Conservation (phyloP, 208 protist species). For the Naegleria fowleri region DNA sequence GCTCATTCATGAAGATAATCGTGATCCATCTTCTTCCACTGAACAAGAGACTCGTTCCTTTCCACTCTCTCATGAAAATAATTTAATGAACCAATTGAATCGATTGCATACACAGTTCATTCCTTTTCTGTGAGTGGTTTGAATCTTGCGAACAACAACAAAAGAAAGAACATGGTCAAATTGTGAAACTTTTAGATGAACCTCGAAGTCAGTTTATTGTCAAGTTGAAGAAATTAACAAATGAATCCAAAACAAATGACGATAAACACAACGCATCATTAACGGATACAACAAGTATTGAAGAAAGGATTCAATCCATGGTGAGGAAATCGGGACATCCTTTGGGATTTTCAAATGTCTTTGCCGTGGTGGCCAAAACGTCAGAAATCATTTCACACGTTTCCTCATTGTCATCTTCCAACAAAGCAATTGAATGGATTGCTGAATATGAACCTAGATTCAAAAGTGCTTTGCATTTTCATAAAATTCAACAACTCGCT, state of each 20-base stretch:
- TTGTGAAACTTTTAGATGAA: neutral
- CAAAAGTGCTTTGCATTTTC: neutral
- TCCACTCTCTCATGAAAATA: neutral
- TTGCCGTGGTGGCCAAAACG: neutral
- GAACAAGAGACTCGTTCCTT: neutral
- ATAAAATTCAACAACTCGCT: neutral
- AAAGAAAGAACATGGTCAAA: too few relatives aligned
- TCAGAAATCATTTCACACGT: neutral
- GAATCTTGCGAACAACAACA: too few relatives aligned
- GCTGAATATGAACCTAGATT: neutral
- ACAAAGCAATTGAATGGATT: neutral
- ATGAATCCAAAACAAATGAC: too few relatives aligned
- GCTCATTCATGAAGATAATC: neutral
- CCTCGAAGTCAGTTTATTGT: neutral
- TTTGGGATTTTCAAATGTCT: neutral
- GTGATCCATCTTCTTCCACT: too few relatives aligned
- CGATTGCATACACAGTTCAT: neutral
- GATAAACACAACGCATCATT: too few relatives aligned
- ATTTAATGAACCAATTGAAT: neutral
- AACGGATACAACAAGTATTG: neutral
- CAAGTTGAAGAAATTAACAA: neutral
- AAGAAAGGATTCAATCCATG: neutral
- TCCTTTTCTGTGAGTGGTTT: too few relatives aligned
- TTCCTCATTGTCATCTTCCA: neutral
- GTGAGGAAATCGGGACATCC: neutral